Evolutionary conservation across 2,329 filamentous ascomycete genomes (phyloP), one percentile per base, ranked within the genome.

Genomic region (Aspergillus pseudotamarii): DNA sequence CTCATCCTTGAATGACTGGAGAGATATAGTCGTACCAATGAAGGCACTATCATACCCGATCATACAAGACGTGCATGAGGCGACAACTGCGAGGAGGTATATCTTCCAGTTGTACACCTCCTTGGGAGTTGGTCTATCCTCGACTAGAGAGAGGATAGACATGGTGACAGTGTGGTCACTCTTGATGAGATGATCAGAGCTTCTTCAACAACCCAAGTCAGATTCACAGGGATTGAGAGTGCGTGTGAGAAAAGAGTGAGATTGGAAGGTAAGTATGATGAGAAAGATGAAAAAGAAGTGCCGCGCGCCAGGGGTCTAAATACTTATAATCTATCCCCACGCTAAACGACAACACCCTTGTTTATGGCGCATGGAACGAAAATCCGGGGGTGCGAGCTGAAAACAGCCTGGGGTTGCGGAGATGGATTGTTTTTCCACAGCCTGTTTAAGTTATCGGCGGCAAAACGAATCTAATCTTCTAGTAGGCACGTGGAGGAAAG

Each of bases 21-120:
- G 82, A 2, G 89, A 86, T 36, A 94, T 80, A 1, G 91, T 93
- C 0, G 89, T 91, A 65, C 90, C 91, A 69, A 94, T 93, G 77
- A 94, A 94, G 67, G 91, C 89, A 58, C 86, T 90, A 75, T 93
- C 91, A 66, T 86, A 86, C 19, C 84, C 83, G 66, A 86, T 86
- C 82, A 86, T 87, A 71, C 84, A 86, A 62, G 84, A 83, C 57
- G 85, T 84, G 72, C 82, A 86, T 16, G 83, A 86, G 48, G 85
- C 85, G 36, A 86, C 80, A 14, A 79, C 78, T 10, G 85, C 84
- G 48, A 83, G 82, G 14, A 83, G 78, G 70, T 86, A 88, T 48
- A 87, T 81, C 46, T 82, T 78, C 85, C 85, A 87, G 74, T 87
- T 87, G 80, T 87, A 88, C 61, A 88, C 85, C 59, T 78, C 79